A percentile compares a stretch with the other conserved stretches of the same genome.
phyloP scores from a whole-genome alignment of 1,284 basidiomycete genomes.

The Irpex sp. region DNA sequence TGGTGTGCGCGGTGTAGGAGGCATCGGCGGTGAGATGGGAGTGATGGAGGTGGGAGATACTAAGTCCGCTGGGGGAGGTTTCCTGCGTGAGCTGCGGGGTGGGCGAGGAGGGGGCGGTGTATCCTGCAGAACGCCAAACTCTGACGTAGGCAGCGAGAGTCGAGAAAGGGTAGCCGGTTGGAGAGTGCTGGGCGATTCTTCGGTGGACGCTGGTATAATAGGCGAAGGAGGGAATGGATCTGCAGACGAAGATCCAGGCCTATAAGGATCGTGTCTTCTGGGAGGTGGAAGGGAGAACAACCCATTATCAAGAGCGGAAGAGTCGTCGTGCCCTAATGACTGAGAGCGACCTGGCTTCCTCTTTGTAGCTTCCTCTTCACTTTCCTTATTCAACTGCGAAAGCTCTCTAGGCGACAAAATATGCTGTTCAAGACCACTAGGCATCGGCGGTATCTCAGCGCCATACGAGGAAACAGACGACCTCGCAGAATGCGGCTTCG shows the following conservation, averaged over 20 bases:
- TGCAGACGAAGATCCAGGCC: constrained; percentile 1
- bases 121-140: constrained; percentile 23
- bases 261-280: constrained; percentile 16
- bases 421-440: constrained; percentile 34
- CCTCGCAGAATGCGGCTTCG: constrained; percentile 40
- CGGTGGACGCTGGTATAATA: constrained; percentile 29
- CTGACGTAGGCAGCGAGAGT: constrained; percentile 20
- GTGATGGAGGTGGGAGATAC: constrained; percentile 18
- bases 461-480: constrained; percentile 59
- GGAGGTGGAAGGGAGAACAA: constrained; percentile 30
- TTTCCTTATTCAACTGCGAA: constrained; percentile 21
- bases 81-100: constrained; percentile 24
- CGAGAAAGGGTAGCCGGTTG: constrained; percentile 10
- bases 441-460: constrained; percentile 39
- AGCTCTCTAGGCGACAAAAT: constrained; percentile 54
- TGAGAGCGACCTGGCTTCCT: constrained; percentile 17
- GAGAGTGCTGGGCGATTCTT: constrained; percentile 21
- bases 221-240: constrained; percentile 23
- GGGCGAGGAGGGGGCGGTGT: constrained; percentile 21
- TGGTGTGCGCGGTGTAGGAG: constrained; percentile 22
- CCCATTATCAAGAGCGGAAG: constrained; percentile 10
- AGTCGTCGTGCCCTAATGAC: constrained; percentile 17
- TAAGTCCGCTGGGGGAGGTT: constrained; percentile 18
- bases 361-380: constrained; percentile 7
- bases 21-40: constrained; percentile 15